phyloP scores from a whole-genome alignment of 257 asterid species.

The Catharanthus roseus region DNA sequence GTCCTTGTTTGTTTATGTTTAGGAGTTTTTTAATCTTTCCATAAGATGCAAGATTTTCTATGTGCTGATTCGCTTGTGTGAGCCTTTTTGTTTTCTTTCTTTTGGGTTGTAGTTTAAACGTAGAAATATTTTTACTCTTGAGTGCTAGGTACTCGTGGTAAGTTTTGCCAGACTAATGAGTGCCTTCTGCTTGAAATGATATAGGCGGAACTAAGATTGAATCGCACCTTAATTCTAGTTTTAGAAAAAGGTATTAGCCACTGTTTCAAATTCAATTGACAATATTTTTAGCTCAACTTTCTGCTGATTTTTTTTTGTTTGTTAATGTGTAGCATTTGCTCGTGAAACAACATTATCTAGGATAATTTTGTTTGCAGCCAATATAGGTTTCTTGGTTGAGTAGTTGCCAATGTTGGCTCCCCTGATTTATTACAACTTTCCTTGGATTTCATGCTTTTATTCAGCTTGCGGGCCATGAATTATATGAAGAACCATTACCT shows the following conservation, averaged over 20 bases:
- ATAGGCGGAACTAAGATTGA: neutral
- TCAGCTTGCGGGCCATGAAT: constrained; percentile 91
- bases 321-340: neutral
- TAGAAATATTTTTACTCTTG: no score
- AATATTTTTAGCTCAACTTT: neutral
- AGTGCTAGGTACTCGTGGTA: neutral
- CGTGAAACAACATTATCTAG: neutral
- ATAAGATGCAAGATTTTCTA: neutral
- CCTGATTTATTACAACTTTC: neutral
- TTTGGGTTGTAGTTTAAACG: neutral
- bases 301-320: neutral
- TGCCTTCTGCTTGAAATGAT: no score
- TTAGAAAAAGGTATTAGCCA: neutral
- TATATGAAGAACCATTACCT: constrained; percentile 82
- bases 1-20: neutral
- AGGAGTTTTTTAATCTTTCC: neutral
- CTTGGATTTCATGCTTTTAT: constrained; percentile 24
- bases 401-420: neutral
- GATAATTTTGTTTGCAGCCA: neutral
- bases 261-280: neutral
- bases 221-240: neutral
- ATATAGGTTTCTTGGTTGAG: neutral
- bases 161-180: no score
- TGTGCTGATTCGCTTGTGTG: neutral
- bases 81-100: neutral